Evolutionary conservation across 257 asterid genomes (phyloP), one percentile per base, ranked within the genome.

Genomic region (Buddleja alternifolia): DNA sequence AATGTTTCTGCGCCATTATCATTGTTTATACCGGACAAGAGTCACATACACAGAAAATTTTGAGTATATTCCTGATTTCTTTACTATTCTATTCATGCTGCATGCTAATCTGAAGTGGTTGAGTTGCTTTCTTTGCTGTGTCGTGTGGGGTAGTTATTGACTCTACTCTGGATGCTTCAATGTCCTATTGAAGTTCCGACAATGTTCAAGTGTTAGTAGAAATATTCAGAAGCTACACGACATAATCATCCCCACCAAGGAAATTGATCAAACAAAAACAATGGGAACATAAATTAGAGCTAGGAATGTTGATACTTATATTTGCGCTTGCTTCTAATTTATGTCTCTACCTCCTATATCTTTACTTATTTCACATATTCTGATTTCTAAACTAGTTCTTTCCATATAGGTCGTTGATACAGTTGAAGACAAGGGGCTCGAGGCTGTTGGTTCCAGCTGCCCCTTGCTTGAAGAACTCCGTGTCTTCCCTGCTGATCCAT

Each of bases 401-500:
- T 69, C 53, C 14, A 14, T 75, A 40, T 71, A 90, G 96, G 94
- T 90, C 53, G 70, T 78, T 3, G 97, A 90, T 75, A 86, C 92
- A 0, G 84, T 90, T 52, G 88, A 81, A 82, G 97, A 90, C 71
- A 84, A 87, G 80, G 97, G 97, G 42, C 91, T 90, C 3, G 87
- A 84, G 82, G 93, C 94, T 19, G 88, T 86, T 60, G 92, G 95
- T 39, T 73, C 75, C 39, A 75, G 89, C 76, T 90, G 97, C 70
- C 95, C 90, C 25, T 80, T 86, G 74, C 94, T 90, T 11, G 93
- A 90, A 81, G 97, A 90, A 65, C 75, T 88, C 8, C 89, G 97
- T 6, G 97, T 91, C 68, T 87, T 85, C 73, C 97, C 96, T 6
- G 82, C 83, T 6, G 83, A 88, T 63, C 96, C 96, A 9, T 73